A percentile compares a stretch with the other conserved stretches of the same genome.
phyloP scores from a whole-genome alignment of 2,329 filamentous ascomycete genomes.

The Cadophora gregata region DNA sequence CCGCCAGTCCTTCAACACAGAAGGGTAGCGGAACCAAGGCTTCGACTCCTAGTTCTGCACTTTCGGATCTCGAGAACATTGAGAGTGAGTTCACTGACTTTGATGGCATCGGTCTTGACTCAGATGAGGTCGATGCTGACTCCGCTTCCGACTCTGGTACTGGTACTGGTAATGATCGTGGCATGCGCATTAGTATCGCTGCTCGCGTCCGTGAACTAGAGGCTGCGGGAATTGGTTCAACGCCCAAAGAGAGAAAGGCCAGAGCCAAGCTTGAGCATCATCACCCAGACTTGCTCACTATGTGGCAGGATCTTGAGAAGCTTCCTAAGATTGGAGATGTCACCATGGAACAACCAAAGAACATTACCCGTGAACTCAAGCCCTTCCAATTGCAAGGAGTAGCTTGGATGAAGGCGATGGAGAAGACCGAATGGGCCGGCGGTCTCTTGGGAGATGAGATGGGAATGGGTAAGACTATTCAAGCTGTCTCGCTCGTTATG shows the following conservation, averaged over 20 bases:
- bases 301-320: slow-evolving; percentile 81
- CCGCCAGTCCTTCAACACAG: slow-evolving; percentile 12
- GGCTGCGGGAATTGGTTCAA: background rate
- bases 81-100: slow-evolving; percentile 32
- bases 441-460: slow-evolving; percentile 96
- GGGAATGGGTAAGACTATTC: slow-evolving; percentile 98
- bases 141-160: slow-evolving; percentile 4
- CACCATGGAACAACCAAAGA: slow-evolving; percentile 72
- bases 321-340: slow-evolving; percentile 69
- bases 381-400: slow-evolving; percentile 93
- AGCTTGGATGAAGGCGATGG: slow-evolving; percentile 93
- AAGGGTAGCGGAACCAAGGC: slow-evolving; percentile 30
- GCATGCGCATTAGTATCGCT: background rate
- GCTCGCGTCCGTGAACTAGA: background rate
- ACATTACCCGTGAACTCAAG: slow-evolving; percentile 85
- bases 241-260: background rate
- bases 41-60: slow-evolving; percentile 25
- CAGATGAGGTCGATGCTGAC: background rate
- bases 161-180: background rate
- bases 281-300: slow-evolving; percentile 80
- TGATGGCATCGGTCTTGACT: background rate
- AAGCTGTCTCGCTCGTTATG: slow-evolving; percentile 97
- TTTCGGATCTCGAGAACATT: slow-evolving; percentile 20
- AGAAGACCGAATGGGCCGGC: slow-evolving; percentile 83
- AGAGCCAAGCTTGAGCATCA: slow-evolving; percentile 72